phyloP scores from a whole-genome alignment of 176 grass and related monocot species.

The Aegilops longissima region DNA sequence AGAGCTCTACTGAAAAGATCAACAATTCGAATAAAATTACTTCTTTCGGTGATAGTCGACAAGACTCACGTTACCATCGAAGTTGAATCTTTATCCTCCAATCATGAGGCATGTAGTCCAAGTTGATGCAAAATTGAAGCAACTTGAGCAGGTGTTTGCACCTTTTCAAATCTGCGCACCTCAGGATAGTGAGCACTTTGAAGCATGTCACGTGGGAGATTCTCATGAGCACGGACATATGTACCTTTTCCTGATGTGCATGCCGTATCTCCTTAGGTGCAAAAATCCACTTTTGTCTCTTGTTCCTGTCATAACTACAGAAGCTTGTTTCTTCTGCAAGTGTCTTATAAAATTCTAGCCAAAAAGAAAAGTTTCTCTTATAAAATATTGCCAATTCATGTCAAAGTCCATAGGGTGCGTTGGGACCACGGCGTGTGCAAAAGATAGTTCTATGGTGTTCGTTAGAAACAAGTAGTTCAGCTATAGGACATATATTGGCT shows the following conservation, averaged over 20 bases:
- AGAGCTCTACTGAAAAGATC: neutral
- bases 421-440: neutral
- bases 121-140: constrained; percentile 16
- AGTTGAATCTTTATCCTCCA: neutral
- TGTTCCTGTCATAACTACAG: neutral
- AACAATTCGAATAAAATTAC: neutral
- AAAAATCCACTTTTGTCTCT: constrained; percentile 16
- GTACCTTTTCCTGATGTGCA: constrained; percentile 28
- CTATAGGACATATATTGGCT: constrained; percentile 16
- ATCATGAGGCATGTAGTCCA: neutral
- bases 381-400: neutral
- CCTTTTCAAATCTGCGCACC: neutral
- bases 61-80: neutral
- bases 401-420: neutral
- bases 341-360: neutral
- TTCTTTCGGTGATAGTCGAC: neutral
- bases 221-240: neutral
- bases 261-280: neutral
- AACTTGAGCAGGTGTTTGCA: constrained; percentile 6
- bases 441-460: constrained; percentile 11
- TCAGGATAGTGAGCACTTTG: neutral
- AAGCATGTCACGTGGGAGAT: constrained; percentile 21
- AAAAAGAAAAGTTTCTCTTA: neutral
- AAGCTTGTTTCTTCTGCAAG: constrained; percentile 25
- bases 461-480: constrained; percentile 20